These are phyloP conservation scores for Kodamaea sp. DNA, from an alignment of 1,139 yeast genomes.

Conservation along the genomic window DNA sequence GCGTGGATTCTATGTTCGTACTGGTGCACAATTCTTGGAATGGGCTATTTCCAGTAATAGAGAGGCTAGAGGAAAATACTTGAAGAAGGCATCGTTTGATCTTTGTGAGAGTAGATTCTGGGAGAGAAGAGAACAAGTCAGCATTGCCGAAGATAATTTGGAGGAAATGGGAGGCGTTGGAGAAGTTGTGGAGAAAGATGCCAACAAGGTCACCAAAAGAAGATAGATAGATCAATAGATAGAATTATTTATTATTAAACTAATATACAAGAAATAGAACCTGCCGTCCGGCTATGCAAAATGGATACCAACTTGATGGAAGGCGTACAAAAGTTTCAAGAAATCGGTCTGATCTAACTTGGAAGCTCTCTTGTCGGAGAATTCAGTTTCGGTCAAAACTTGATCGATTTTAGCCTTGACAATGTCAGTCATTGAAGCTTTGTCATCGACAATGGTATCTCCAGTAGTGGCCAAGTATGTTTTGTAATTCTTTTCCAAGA, in stretches of 20 bases:
- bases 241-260: neutral
- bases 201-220: slow-evolving; percentile 42
- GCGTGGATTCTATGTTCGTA: slow-evolving; percentile 80
- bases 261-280: slow-evolving; percentile 8
- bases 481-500: slow-evolving; percentile 85
- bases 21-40: slow-evolving; percentile 83
- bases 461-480: slow-evolving; percentile 66
- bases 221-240: slow-evolving; percentile 11
- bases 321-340: slow-evolving; percentile 80
- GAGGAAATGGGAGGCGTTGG: slow-evolving; percentile 94
- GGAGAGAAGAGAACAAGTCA: slow-evolving; percentile 95
- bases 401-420: slow-evolving; percentile 61
- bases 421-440: slow-evolving; percentile 40
- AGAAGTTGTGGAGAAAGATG: slow-evolving; percentile 80
- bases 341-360: slow-evolving; percentile 96
- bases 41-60: slow-evolving; percentile 89
- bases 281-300: slow-evolving; percentile 60
- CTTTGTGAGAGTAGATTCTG: slow-evolving; percentile 95
- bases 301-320: slow-evolving; percentile 96
- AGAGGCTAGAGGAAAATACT: slow-evolving; percentile 87
- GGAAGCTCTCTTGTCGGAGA: slow-evolving; percentile 85
- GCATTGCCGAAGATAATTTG: slow-evolving; percentile 82
- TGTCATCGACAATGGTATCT: slow-evolving; percentile 54
- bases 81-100: slow-evolving; percentile 88
- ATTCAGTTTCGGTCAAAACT: slow-evolving; percentile 77